Base-by-base conservation (phyloP, 106 monocot species). In the Cymbidium sinense region DNA sequence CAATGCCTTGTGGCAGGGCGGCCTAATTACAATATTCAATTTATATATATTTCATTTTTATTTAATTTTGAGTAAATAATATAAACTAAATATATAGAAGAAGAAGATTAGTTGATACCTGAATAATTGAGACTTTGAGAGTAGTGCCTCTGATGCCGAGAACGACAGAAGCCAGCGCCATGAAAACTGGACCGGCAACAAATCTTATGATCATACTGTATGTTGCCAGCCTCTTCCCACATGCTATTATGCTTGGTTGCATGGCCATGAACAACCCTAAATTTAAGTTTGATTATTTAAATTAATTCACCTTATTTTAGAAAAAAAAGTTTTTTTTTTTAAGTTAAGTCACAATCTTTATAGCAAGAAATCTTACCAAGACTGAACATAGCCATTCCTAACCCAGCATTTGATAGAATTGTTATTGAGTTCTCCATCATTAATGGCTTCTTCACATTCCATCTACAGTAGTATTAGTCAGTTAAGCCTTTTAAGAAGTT, bases 311-410 rank as follows among this genome's bases (percentile, higher is more conserved):
- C 3, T 39, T 39, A 39, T 39, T 39, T 39, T 39, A 7, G 7
- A 39, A 39, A 39, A 39, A 39, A 39, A 39, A 39, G 7, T 39
- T 3, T 39, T 7, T 39, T 39, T 39, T 39, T 39, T 3, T 64
- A 28, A 9, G 3, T 64, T n/a, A 25, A 25, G 23, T 35, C 37
- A n/a, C 7, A 31, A 52, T 28, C 15, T 52, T 35, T 20, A 17
- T 2, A 51, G 7, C 27, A 41, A 73, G 36, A 58, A 35, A 51
- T 13, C 37, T 83, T 51, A 89, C 88, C 88, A 27, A 89, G 73
- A 77, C 88, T 89, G 74, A 89, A 89, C 85, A 89, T 89, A 25
- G 88, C 88, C 88, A 89, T 81, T 36, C 88, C 88, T 18, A 86
- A 51, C 5, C 85, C 88, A 11, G 85, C 79, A 76, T 89, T 78